These are phyloP conservation scores for Pleurotus djamor DNA, from an alignment of 768 basidiomycete genomes.

Conservation along the genomic window DNA sequence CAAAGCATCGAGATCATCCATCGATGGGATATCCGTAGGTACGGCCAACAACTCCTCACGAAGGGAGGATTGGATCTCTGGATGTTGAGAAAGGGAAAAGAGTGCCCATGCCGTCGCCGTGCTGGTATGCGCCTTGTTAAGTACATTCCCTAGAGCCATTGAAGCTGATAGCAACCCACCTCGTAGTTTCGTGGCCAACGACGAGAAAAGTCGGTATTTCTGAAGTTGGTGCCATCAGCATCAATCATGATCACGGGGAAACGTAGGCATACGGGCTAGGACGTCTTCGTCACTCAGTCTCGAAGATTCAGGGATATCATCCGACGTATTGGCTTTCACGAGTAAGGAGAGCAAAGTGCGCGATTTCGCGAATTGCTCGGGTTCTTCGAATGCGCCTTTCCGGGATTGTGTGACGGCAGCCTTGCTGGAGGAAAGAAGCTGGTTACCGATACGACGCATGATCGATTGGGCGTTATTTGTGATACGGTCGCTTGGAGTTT, in stretches of 20 bases:
- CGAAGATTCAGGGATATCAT: slow-evolving; percentile 40
- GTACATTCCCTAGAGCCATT: no score
- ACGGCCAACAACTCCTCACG: slow-evolving; percentile 39
- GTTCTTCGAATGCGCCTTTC: slow-evolving; percentile 16
- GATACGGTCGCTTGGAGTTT: slow-evolving; percentile 11
- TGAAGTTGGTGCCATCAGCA: slow-evolving; percentile 10
- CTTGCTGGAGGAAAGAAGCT: slow-evolving; percentile 43
- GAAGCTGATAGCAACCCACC: no score
- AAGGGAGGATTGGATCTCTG: slow-evolving; percentile 38
- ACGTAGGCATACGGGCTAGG: slow-evolving; percentile 25
- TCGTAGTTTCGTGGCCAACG: slow-evolving; percentile 42
- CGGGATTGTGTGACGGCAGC: slow-evolving; percentile 11
- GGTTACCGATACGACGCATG: slow-evolving; percentile 38
- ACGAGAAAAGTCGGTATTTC: slow-evolving; percentile 44
- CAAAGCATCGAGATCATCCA: slow-evolving; percentile 52
- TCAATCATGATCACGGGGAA: background rate
- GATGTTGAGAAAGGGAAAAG: slow-evolving; percentile 34
- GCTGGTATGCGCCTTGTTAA: slow-evolving; percentile 5
- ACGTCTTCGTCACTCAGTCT: slow-evolving; percentile 49
- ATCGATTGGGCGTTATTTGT: slow-evolving; percentile 21
- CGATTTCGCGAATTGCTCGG: slow-evolving; percentile 18
- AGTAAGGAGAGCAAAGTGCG: slow-evolving; percentile 48
- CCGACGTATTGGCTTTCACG: slow-evolving; percentile 49
- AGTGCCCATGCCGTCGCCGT: slow-evolving; percentile 41
- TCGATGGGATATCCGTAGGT: slow-evolving; percentile 37